A percentile compares a stretch with the other conserved stretches of the same genome.
Evolutionary conservation across 371 early-diverging fungal genomes (phyloP).

Genomic region (Syncephalis fuscata): DNA sequence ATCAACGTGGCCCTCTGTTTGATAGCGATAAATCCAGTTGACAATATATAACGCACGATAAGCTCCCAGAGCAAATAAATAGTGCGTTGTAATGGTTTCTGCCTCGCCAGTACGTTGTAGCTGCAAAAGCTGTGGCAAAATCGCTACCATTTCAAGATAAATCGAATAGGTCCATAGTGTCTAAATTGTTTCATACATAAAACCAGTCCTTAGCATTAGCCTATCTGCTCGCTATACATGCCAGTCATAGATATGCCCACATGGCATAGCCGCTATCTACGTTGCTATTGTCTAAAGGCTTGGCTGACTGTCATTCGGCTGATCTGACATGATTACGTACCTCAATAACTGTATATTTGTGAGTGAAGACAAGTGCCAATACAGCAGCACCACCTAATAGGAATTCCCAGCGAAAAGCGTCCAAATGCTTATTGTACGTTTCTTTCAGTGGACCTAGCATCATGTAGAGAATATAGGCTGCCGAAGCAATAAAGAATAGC

Average conservation of each 20-base stretch:
- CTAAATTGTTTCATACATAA: too few relatives aligned
- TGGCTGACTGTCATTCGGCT: too few relatives aligned
- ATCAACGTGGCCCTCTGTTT: conserved; percentile 44
- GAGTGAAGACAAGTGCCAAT: conserved; percentile 52
- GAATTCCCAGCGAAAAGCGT: conserved; percentile 83
- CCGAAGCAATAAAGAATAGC: conserved; percentile 76
- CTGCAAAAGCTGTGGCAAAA: conserved; percentile 97
- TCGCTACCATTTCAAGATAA: conserved; percentile 93
- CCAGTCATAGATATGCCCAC: too few relatives aligned
- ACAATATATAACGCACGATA: conserved; percentile 92
- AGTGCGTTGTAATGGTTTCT: conserved; percentile 96
- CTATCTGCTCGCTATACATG: background rate
- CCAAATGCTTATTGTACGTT: conserved; percentile 81
- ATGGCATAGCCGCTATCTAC: too few relatives aligned
- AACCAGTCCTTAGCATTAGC: too few relatives aligned
- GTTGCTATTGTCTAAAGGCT: background rate
- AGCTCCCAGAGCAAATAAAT: conserved; percentile 93
- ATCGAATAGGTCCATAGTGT: conserved; percentile 92
- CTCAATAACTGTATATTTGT: conserved; percentile 50
- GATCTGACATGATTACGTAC: conserved; percentile 8
- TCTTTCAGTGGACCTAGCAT: conserved; percentile 79
- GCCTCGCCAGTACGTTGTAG: conserved; percentile 94
- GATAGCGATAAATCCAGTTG: conserved; percentile 91
- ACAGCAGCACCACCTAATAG: conserved; percentile 50
- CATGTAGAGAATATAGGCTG: conserved; percentile 78